phyloP scores from a whole-genome alignment of 306 rosid genomes.

The Lagenaria siceraria region DNA sequence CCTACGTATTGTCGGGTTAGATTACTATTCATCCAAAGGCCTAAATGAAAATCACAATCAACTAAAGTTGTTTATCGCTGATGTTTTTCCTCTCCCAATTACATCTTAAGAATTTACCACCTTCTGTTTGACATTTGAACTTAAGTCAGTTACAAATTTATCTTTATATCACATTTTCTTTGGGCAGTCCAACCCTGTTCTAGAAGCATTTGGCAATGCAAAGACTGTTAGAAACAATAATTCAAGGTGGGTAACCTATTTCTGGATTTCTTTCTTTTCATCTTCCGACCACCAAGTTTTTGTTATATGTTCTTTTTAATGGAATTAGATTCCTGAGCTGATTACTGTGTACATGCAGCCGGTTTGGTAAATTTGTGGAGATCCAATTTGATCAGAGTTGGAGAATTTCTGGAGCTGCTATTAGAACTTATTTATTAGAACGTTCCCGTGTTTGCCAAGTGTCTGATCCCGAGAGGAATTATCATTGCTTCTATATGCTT shows the following conservation, averaged over 20 bases:
- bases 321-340: conserved; percentile 22
- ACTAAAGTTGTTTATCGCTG: not conserved
- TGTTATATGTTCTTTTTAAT: not conserved
- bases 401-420: conserved; percentile 98
- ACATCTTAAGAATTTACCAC: conserved; percentile 5
- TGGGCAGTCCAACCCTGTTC: conserved; percentile 91
- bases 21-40: not conserved
- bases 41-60: not conserved
- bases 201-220: conserved; percentile 97
- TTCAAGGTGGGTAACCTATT: conserved; percentile 51
- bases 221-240: conserved; percentile 89
- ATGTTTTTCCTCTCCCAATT: not conserved
- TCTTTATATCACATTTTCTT: not conserved
- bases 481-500: conserved; percentile 98
- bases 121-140: conserved; percentile 3
- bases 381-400: conserved; percentile 69
- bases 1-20: not conserved
- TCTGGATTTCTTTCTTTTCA: not conserved
- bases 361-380: conserved; percentile 99
- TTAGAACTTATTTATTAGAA: conserved; percentile 86
- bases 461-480: conserved; percentile 94
- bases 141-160: not conserved
- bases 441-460: conserved; percentile 95
- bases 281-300: not conserved
- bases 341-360: conserved; percentile 51